Evolutionary conservation across 352 stramenopile species (phyloP).

Genomic region (Thraustochytrium striatum): DNA sequence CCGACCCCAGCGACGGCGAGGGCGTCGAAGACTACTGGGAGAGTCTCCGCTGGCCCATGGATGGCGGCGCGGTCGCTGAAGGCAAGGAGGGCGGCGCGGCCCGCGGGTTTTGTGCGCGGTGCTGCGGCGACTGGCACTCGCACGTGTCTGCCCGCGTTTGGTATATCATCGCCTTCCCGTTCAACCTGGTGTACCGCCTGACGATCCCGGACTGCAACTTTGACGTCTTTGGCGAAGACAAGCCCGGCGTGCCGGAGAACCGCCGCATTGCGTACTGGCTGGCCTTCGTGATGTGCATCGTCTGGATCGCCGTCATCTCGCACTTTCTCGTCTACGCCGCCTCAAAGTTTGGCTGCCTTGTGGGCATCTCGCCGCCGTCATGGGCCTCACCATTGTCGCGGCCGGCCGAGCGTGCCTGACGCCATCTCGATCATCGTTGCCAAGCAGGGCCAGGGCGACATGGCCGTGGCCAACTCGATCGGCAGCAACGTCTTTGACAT

Average conservation of each 20-base stretch:
- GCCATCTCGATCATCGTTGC: slow-evolving; percentile 59
- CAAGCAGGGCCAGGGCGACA: slow-evolving; percentile 61
- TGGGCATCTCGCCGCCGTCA: slow-evolving; percentile 55
- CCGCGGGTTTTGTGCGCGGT: background rate
- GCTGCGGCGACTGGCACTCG: slow-evolving; percentile 14
- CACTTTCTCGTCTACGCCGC: slow-evolving; percentile 57
- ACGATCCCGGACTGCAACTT: slow-evolving; percentile 51
- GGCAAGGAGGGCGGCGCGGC: background rate
- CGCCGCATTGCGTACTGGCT: slow-evolving; percentile 38
- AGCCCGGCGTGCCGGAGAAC: slow-evolving; percentile 15
- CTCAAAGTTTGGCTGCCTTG: slow-evolving; percentile 52
- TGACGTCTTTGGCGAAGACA: slow-evolving; percentile 41
- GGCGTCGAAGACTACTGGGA: too few species aligned
- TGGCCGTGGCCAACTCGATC: slow-evolving; percentile 70
- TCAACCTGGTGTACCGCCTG: slow-evolving; percentile 52
- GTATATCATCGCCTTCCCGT: slow-evolving; percentile 50
- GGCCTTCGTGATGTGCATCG: slow-evolving; percentile 56
- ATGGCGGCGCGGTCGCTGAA: background rate
- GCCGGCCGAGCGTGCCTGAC: slow-evolving; percentile 58
- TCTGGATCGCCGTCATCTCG: slow-evolving; percentile 59
- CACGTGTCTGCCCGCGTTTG: slow-evolving; percentile 12
- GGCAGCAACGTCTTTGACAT: slow-evolving; percentile 76
- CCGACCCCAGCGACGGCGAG: too few species aligned
- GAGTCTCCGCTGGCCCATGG: too few species aligned
- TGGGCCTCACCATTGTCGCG: slow-evolving; percentile 58